Evolutionary conservation across 345 rosid species (phyloP), one percentile per base, ranked within the genome.

Genomic region (Hypericum perforatum): DNA sequence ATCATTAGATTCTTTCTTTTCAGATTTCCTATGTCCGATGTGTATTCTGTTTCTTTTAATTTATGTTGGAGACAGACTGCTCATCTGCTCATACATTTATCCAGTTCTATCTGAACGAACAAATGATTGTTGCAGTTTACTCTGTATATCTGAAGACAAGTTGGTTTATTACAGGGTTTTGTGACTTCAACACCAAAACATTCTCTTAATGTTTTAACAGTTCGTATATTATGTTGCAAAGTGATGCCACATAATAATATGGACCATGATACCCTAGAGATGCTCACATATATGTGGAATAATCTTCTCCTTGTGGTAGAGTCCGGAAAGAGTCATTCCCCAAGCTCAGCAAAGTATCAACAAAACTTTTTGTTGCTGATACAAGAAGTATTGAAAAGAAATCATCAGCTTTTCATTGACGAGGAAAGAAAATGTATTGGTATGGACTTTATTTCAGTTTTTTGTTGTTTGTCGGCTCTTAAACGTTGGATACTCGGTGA

Each of bases 401-500:
- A 74, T 47, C 61, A 69, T 58, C 78, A 82, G 58, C 80, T 85
- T 49, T 85, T 87, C 66, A 81, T 76, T 0, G 75, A 66, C n/a
- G 78, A 69, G 43, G 96, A 91, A 57, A 91, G 56, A 60, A 46
- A 50, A 13, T 79, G 79, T 45, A 58, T 85, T 45, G 92, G 96
- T 87, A 81, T 63, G 49, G 40, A 22, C 47, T 71, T 13, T 29
- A 12, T 47, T 55, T 32, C 64, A 54, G 12, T 14, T 7, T 44
- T 7, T 43, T 50, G 22, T 11, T 47, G 6, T 51, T 56, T 44
- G 53, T 56, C 13, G 54, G 58, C 29, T 43, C 54, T 38, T 13
- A 10, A n/a, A 14, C 32, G 9, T 16, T 37, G n/a, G 4, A 40
- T 22, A 10, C 36, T 44, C 45, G 37, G 56, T 58, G 16, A 14